phyloP scores from a whole-genome alignment of 2,329 filamentous ascomycete species.

The Sporothrix pallida region DNA sequence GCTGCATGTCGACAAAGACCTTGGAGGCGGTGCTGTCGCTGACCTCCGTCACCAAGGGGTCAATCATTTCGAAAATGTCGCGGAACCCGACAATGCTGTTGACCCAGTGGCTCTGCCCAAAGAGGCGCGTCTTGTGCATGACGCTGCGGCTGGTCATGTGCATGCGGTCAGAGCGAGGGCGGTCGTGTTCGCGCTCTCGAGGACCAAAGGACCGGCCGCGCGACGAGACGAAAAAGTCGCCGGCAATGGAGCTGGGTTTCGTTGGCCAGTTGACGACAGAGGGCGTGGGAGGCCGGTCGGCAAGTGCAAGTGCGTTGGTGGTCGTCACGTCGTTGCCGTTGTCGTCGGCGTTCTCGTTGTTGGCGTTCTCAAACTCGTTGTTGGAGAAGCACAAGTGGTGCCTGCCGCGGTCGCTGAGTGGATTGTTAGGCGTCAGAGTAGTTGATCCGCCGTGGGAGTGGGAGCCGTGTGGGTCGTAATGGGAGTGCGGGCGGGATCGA shows the following conservation, averaged over 20 bases:
- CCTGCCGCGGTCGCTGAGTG: not conserved
- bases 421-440: not conserved
- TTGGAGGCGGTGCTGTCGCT: constrained; percentile 46
- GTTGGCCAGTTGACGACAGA: constrained; percentile 18
- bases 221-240: constrained; percentile 25
- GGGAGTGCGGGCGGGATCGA: not conserved
- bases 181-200: constrained; percentile 4
- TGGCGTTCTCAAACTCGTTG: constrained; percentile 8
- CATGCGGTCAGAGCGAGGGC: constrained; percentile 12
- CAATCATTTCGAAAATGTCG: constrained; percentile 33
- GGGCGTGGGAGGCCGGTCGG: not conserved
- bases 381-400: constrained; percentile 8
- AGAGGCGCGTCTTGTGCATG: constrained; percentile 58
- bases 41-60: constrained; percentile 39
- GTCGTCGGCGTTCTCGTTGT: not conserved
- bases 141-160: constrained; percentile 35
- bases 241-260: constrained; percentile 9
- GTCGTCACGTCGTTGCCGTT: not conserved
- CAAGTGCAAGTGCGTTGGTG: not conserved
- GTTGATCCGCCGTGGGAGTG: constrained; percentile 9
- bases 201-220: not conserved
- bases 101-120: constrained; percentile 64
- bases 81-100: constrained; percentile 40
- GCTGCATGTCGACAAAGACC: constrained; percentile 47
- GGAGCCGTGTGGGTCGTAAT: not conserved